Evolutionary conservation across 306 rosid genomes (phyloP), one percentile per base, ranked within the genome.

Genomic region (Ormosia emarginata): DNA sequence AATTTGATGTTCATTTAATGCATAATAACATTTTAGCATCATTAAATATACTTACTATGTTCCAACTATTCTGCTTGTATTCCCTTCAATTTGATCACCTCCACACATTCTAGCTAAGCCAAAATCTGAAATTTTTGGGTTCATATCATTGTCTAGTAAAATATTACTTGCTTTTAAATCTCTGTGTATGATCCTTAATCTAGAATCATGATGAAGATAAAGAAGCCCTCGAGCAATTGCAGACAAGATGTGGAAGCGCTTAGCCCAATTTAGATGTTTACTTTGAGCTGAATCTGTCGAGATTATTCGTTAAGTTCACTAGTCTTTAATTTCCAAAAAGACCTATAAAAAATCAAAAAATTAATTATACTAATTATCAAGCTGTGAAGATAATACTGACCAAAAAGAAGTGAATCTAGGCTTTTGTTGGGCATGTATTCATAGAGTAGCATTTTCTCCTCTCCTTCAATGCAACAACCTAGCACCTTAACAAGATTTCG

Each of bases 131-230:
- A 75, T 75, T 40, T 75, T 75, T 59, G 70, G 32, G 2, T 58
- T 75, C 44, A 58, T 40, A 0, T 29, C 49, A 13, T 59, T 8
- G 8, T 75, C 79, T 30, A 75, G 5, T 30, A 75, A 75, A 59
- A 75, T 8, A 29, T 75, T 59, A 40, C 79, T 75, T 30, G 24
- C 69, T 59, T 75, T 75, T 3, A 74, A 0, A 74, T 74, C 78
- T 39, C 78, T 56, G 3, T 74, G 78, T 74, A 74, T 74, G 15
- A 74, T 74, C 7, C 67, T 37, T 8, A 59, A 44, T 37, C 67
- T 59, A 59, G 71, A 75, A 30, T 75, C 79, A 24, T 75, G 79
- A 8, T 75, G 79, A 40, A 75, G 70, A 75, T 75, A 75, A 75
- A 75, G 59, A 11, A 75, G 30, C 4, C 70, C 70, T 0, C 79